These are phyloP conservation scores for Leonotis leonurus DNA, from an alignment of 257 asterid genomes.

Conservation along the genomic window DNA sequence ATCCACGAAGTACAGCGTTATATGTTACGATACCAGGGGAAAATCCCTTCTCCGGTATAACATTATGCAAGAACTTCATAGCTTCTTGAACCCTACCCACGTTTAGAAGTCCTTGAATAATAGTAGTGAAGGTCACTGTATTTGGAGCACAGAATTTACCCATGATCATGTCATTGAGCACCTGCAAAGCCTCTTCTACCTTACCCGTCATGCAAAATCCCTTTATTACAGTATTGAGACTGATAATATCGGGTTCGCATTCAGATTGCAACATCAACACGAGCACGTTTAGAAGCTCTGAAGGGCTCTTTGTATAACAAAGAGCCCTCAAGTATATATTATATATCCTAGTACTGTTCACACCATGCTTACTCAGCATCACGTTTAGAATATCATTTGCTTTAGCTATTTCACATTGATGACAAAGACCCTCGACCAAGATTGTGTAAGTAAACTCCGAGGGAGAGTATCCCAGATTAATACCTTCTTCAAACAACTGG, in stretches of 20 bases:
- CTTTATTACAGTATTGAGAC: conserved; percentile 70
- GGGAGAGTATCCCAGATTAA: conserved; percentile 47
- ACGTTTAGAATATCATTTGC: conserved; percentile 53
- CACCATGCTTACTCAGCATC: conserved; percentile 46
- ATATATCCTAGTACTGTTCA: conserved; percentile 56
- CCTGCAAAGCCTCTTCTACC: conserved; percentile 63
- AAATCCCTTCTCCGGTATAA: conserved; percentile 54
- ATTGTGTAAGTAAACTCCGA: conserved; percentile 70
- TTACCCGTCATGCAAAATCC: conserved; percentile 71
- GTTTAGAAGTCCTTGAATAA: conserved; percentile 53
- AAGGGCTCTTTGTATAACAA: conserved; percentile 50
- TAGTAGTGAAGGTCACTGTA: conserved; percentile 61
- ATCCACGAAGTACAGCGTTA: conserved; percentile 56
- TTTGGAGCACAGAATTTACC: conserved; percentile 80
- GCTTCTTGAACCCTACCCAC: conserved; percentile 57
- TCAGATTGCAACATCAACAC: conserved; percentile 69
- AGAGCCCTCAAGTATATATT: conserved; percentile 81
- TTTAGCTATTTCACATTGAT: conserved; percentile 49
- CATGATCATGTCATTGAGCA: conserved; percentile 53
- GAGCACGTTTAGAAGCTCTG: conserved; percentile 78
- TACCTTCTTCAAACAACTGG: conserved; percentile 77
- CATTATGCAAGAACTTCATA: conserved; percentile 32
- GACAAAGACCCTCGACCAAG: conserved; percentile 70
- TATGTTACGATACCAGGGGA: conserved; percentile 62
- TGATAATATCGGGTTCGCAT: conserved; percentile 70